Evolutionary conservation across 1,284 basidiomycete species (phyloP).

Genomic region (Athelia psychrophila): DNA sequence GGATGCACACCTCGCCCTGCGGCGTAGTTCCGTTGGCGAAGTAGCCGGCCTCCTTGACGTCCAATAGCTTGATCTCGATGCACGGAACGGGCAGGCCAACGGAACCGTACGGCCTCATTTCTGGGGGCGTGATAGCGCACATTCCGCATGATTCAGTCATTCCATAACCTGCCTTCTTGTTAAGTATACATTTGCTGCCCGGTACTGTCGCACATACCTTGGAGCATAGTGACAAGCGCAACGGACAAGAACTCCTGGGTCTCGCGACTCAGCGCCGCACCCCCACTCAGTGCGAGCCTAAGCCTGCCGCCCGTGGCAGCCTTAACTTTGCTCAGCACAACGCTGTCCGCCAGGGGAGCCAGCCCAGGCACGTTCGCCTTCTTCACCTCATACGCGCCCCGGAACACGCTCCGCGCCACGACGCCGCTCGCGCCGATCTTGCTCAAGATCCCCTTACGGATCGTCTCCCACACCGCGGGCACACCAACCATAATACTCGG

Average conservation of each 20-base stretch:
- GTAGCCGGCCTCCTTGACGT: constrained; percentile 85
- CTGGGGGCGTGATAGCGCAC: constrained; percentile 81
- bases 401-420: constrained; percentile 74
- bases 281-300: constrained; percentile 79
- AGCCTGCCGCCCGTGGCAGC: constrained; percentile 87
- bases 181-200: neutral
- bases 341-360: constrained; percentile 65
- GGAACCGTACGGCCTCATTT: constrained; percentile 71
- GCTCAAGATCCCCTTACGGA: constrained; percentile 87
- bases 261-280: constrained; percentile 80
- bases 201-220: constrained; percentile 49
- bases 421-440: constrained; percentile 72
- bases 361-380: constrained; percentile 67
- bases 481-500: constrained; percentile 91
- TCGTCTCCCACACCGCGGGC: constrained; percentile 89
- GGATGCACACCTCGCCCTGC: constrained; percentile 83
- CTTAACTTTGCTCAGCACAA: constrained; percentile 76
- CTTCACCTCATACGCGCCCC: constrained; percentile 68
- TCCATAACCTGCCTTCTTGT: constrained; percentile 68
- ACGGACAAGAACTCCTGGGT: constrained; percentile 90
- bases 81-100: constrained; percentile 87
- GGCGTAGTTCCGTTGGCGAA: constrained; percentile 62
- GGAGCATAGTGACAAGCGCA: constrained; percentile 79
- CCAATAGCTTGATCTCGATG: constrained; percentile 84
- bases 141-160: constrained; percentile 93